Evolutionary conservation across 768 basidiomycete species (phyloP), one percentile per base, ranked within the genome.

Genomic region (Naganishia onofrii): DNA sequence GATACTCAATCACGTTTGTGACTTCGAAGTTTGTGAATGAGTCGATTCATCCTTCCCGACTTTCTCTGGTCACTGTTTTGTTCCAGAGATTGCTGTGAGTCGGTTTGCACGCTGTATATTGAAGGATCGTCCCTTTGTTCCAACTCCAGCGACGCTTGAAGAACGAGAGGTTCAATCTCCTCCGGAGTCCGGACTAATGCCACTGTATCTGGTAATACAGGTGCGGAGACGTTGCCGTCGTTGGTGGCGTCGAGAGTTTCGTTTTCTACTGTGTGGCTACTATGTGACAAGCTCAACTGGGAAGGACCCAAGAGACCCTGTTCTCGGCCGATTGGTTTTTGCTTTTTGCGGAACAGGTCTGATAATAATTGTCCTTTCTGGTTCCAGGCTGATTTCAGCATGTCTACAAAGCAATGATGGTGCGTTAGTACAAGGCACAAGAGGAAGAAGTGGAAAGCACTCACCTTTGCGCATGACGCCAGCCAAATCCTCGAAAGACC

Each of bases 401-500:
- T 51, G 36, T 70, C 71, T 53, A 42, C n/a, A 36, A 34, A 29
- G 34, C 2, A 60, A 31, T 54, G 21, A 51, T n/a, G 34, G 23
- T 12, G 32, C 15, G 6, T n/a, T n/a, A 58, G 0, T 23, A 36
- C 44, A 44, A 54, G 17, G 23, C 29, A 52, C 31, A 56, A 0
- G 12, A 38, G 23, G 10, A 12, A 21, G 23, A 12, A 15, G 29
- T 5, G 23, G 19, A 38, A 15, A 32, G 21, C 1, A 57, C 75
- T 69, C 67, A 80, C 81, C 79, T 51, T 70, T 63, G 66, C 80
- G 79, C 44, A 82, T 71, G 34, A 79, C 76, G 32, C 81, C 72
- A 31, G 81, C 78, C 13, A 82, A 69, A 31, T 81, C 80, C 46
- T 78, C 75, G 44, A 76, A 80, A 1, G 78, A 77, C 77, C 81